Conservation (phyloP, 208 protist species). For the Leptomonas pyrrhocoris region DNA sequence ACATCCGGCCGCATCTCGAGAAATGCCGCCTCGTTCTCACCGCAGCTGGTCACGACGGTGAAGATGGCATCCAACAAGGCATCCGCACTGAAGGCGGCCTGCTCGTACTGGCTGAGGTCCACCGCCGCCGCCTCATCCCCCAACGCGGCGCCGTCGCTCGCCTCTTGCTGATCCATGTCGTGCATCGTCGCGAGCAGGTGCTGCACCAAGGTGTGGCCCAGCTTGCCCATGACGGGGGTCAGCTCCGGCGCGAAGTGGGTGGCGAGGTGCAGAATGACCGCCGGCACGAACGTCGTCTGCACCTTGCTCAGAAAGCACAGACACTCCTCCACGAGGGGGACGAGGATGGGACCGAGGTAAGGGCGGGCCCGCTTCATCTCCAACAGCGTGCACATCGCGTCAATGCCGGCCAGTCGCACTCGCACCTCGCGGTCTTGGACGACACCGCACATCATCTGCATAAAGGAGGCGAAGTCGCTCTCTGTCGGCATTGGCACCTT, state of each 20-base stretch:
- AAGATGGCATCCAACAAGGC: slow-evolving; percentile 76
- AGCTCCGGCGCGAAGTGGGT: slow-evolving; percentile 88
- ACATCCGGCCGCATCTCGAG: slow-evolving; percentile 59
- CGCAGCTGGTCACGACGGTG: slow-evolving; percentile 70
- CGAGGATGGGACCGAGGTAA: slow-evolving; percentile 68
- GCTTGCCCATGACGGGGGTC: slow-evolving; percentile 68
- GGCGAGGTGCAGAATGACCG: slow-evolving; percentile 80
- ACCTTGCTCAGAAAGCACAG: slow-evolving; percentile 79
- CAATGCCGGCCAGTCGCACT: slow-evolving; percentile 79
- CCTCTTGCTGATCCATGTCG: slow-evolving; percentile 67
- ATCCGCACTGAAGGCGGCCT: slow-evolving; percentile 71
- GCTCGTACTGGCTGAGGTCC: slow-evolving; percentile 44
- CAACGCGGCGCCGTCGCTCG: slow-evolving; percentile 10
- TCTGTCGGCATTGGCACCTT: slow-evolving; percentile 78
- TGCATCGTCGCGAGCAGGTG: slow-evolving; percentile 81
- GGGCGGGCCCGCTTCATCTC: slow-evolving; percentile 76
- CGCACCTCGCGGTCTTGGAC: slow-evolving; percentile 74
- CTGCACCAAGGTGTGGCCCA: slow-evolving; percentile 74
- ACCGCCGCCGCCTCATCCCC: slow-evolving; percentile 10
- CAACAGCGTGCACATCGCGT: slow-evolving; percentile 85
- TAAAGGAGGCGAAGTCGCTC: slow-evolving; percentile 78
- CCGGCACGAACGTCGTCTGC: slow-evolving; percentile 86
- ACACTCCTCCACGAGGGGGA: slow-evolving; percentile 86
- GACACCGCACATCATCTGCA: slow-evolving; percentile 69
- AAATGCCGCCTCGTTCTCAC: slow-evolving; percentile 54